Conservation (phyloP, 106 monocot species). For the Gastrodia elata region DNA sequence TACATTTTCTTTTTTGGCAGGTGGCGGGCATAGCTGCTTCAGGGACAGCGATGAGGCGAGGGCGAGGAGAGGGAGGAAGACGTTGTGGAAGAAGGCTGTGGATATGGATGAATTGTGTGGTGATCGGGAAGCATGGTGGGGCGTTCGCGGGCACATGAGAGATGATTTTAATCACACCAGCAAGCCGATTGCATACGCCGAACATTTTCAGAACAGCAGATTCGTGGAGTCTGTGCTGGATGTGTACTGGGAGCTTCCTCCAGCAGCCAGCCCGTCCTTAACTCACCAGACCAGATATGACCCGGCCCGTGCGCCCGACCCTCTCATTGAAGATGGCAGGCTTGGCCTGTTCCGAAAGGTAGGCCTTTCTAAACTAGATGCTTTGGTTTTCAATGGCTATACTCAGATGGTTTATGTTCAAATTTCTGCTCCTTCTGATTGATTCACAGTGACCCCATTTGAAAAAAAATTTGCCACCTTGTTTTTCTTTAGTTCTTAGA, state of each 20-base stretch:
- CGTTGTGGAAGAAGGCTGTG: slow-evolving; percentile 49
- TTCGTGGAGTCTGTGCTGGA: slow-evolving; percentile 62
- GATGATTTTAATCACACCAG: slow-evolving; percentile 56
- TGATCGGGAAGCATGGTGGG: slow-evolving; percentile 51
- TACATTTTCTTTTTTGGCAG: slow-evolving; percentile 10
- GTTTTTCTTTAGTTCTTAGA: neutral
- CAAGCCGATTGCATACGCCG: slow-evolving; percentile 42
- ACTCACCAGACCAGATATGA: slow-evolving; percentile 79
- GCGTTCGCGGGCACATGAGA: slow-evolving; percentile 41
- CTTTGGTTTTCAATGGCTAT: slow-evolving; percentile 66
- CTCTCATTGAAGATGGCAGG: slow-evolving; percentile 55
- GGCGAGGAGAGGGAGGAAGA: slow-evolving; percentile 28
- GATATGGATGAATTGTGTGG: slow-evolving; percentile 46
- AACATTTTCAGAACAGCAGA: slow-evolving; percentile 83
- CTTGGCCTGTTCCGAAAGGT: slow-evolving; percentile 41
- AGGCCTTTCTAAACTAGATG: slow-evolving; percentile 37
- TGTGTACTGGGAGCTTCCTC: slow-evolving; percentile 68
- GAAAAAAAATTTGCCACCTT: neutral
- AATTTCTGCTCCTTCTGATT: slow-evolving; percentile 36
- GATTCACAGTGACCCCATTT: slow-evolving; percentile 6
- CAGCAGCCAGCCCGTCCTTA: slow-evolving; percentile 60
- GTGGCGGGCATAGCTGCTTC: slow-evolving; percentile 66
- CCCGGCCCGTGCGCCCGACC: slow-evolving; percentile 55
- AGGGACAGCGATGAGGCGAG: slow-evolving; percentile 50
- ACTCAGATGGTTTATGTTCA: slow-evolving; percentile 74